Evolutionary conservation across 371 early-diverging fungal genomes (phyloP), one percentile per base, ranked within the genome.

Genomic region (Lichtheimia ornata): DNA sequence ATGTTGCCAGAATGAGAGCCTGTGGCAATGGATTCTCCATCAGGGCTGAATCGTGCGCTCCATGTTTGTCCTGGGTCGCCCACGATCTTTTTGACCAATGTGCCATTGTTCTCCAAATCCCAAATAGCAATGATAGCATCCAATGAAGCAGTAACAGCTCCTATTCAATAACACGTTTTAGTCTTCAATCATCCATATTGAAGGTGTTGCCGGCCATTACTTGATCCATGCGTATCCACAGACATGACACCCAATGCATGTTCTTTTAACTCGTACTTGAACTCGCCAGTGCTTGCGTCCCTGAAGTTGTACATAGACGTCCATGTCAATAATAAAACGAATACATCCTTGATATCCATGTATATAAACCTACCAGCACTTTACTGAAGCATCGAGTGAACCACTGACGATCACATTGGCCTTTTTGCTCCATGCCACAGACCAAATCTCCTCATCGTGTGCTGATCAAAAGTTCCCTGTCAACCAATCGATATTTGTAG

Each of bases 381-480:
- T 91, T 56, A 94, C 82, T 3, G 86, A 84, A 50, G 84, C 84
- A 58, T 94, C 94, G 25, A 87, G 84, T 18, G 91, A 90, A 13
- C 90, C 94, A 35, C 93, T 90, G 20, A 91, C 72, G 18, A 94
- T 83, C 28, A 72, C 51, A 70, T 88, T 86, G 5, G 79, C 74
- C 45, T 82, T 71, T 58, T 78, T 83, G 5, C 87, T 79, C 93
- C 94, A 94, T 13, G 88, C 85, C 6, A 89, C 88, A 55, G 83
- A 70, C 94, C 94, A 94, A 61, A 94, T 91, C 57, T 88, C 91
- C 62, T 91, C 93, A 35, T 79, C 82, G 69, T 94, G 94, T 11
- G 93, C 94, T 88, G 35, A 35, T 35, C 35, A 65, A 20, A 43
- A 7, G 15, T 22, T 42, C n/a, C n/a, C n/a, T 35, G 49, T 50